Evolutionary conservation across 768 basidiomycete species (phyloP).

Genomic region (Cystofilobasidium capitatum): DNA sequence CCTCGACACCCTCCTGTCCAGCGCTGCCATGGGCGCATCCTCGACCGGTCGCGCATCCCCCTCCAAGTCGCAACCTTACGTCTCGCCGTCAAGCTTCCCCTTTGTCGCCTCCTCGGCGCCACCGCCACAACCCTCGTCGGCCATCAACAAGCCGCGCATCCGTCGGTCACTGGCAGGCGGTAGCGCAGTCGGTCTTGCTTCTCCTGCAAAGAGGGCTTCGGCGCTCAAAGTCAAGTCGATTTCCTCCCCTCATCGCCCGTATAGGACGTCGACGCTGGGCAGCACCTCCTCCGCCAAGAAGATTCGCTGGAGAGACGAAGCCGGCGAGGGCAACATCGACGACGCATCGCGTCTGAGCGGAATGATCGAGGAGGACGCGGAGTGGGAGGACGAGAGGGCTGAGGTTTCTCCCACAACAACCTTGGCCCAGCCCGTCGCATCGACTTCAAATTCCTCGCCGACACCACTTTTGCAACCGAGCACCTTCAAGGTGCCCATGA

Average conservation of each 20-base stretch:
- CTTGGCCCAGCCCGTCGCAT: neutral
- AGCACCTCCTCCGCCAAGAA: slow-evolving; percentile 46
- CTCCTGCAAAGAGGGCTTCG: slow-evolving; percentile 8
- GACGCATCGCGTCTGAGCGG: slow-evolving; percentile 40
- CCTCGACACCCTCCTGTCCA: slow-evolving; percentile 7
- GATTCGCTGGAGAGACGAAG: slow-evolving; percentile 81
- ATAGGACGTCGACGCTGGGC: slow-evolving; percentile 6
- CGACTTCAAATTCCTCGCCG: neutral
- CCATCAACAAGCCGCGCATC: neutral
- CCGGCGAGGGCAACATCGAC: slow-evolving; percentile 68
- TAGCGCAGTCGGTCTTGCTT: neutral
- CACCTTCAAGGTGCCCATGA: slow-evolving; percentile 5
- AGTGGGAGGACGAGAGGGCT: slow-evolving; percentile 26
- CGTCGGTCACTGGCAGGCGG: slow-evolving; percentile 5
- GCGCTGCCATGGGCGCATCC: neutral
- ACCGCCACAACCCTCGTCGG: neutral
- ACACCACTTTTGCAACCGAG: neutral
- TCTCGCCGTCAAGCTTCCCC: neutral
- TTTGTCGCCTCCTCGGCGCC: neutral
- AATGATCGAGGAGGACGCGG: slow-evolving; percentile 4
- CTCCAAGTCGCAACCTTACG: neutral
- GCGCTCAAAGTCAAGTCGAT: slow-evolving; percentile 7
- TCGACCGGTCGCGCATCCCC: neutral
- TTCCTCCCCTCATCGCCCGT: slow-evolving; percentile 48
- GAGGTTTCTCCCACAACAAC: neutral